Percentiles rank a stretch among this genome's conserved stretches.
These are phyloP conservation scores for Rubia peregrina DNA, from an alignment of 305 asterid genomes.

Conservation along the genomic window DNA sequence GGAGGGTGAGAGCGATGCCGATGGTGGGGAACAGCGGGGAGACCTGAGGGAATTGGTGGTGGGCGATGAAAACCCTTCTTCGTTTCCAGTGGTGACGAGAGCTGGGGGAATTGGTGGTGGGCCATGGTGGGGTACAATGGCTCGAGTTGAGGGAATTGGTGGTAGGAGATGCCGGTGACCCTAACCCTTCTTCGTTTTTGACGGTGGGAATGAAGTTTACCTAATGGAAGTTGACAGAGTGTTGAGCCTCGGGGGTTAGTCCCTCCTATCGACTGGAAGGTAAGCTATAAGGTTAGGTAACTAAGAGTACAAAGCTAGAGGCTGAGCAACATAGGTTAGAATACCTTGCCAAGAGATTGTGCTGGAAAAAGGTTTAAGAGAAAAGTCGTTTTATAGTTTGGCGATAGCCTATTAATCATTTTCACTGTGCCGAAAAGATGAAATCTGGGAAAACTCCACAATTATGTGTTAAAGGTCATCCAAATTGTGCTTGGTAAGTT, in stretches of 20 bases:
- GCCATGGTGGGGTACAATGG: no score
- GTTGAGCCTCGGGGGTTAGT: conserved; percentile 33
- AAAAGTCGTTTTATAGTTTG: conserved; percentile 53
- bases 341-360: conserved; percentile 49
- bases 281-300: conserved; percentile 49
- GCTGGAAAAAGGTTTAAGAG: conserved; percentile 65
- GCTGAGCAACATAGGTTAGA: conserved; percentile 57
- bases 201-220: conserved; percentile 11
- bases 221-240: conserved; percentile 30
- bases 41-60: no score
- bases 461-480: conserved; percentile 33
- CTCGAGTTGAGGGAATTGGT: no score
- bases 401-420: conserved; percentile 61
- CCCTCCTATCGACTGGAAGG: conserved; percentile 27
- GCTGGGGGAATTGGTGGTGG: no score
- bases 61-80: no score
- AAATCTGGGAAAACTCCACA: conserved; percentile 29
- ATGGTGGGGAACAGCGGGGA: no score
- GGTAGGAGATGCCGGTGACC: no score
- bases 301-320: conserved; percentile 43
- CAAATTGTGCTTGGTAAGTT: conserved; percentile 53
- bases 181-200: no score
- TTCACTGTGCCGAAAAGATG: conserved; percentile 30
- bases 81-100: no score
- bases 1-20: no score